Evolutionary conservation across 2,329 filamentous ascomycete genomes (phyloP).

Genomic region (Sporothrix inflata): DNA sequence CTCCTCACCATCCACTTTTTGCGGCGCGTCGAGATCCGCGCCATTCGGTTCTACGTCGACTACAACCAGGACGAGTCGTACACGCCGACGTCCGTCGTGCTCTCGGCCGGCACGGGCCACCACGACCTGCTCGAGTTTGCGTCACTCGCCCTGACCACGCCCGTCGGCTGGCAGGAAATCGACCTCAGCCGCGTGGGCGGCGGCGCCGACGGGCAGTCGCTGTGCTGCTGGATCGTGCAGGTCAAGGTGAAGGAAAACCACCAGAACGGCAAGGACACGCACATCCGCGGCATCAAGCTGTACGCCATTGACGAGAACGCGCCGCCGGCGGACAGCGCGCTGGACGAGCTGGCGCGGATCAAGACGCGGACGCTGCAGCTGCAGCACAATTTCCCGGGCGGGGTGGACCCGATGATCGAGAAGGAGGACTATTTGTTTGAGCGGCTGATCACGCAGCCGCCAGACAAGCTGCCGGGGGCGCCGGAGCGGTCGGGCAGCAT

Average conservation of each 20-base stretch:
- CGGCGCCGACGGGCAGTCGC: conserved; percentile 69
- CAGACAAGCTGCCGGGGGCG: conserved; percentile 37
- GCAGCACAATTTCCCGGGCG: neutral
- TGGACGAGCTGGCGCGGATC: conserved; percentile 42
- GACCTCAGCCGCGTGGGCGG: conserved; percentile 60
- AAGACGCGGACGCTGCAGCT: conserved; percentile 39
- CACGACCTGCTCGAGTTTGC: conserved; percentile 91
- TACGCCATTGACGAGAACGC: conserved; percentile 64
- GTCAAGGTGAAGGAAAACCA: conserved; percentile 94
- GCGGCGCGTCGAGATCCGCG: conserved; percentile 77
- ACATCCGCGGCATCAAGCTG: conserved; percentile 89
- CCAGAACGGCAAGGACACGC: conserved; percentile 99
- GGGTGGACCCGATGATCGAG: conserved; percentile 36
- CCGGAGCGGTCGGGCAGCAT: conserved; percentile 41
- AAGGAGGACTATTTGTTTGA: conserved; percentile 43
- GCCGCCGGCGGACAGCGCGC: conserved; percentile 42
- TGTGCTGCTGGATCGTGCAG: conserved; percentile 88
- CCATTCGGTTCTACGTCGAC: conserved; percentile 83
- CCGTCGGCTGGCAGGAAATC: conserved; percentile 89
- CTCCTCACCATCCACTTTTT: conserved; percentile 80
- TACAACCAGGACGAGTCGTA: conserved; percentile 94
- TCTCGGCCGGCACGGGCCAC: conserved; percentile 85
- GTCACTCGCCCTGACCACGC: conserved; percentile 75
- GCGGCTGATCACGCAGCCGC: conserved; percentile 39
- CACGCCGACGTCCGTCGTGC: conserved; percentile 89